Evolutionary conservation across 2,329 filamentous ascomycete species (phyloP).

Genomic region (Colletotrichum gigasporum): DNA sequence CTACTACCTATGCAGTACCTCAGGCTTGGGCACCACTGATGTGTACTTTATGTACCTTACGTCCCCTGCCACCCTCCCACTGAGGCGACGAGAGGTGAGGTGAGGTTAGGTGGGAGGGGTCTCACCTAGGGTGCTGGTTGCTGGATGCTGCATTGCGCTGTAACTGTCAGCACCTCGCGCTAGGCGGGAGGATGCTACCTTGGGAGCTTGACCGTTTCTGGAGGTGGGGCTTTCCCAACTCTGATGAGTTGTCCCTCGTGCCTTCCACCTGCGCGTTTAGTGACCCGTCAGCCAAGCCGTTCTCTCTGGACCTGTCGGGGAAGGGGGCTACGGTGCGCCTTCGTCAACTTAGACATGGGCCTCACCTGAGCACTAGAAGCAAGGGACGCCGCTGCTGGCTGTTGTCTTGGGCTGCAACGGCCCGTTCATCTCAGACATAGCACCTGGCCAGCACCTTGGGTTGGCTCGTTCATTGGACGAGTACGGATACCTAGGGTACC

Average conservation of each 20-base stretch:
- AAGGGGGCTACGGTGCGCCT: too few relatives aligned
- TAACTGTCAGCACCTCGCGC: not conserved
- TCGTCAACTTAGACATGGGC: too few relatives aligned
- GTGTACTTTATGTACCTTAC: too few relatives aligned
- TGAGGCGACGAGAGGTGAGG: not conserved
- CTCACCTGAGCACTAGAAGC: too few relatives aligned
- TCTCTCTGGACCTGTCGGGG: not conserved
- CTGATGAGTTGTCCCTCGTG: constrained; percentile 20
- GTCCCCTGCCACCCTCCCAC: not conserved
- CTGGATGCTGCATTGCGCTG: not conserved
- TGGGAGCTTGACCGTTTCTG: not conserved
- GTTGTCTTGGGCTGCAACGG: constrained; percentile 12
- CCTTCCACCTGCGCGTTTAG: constrained; percentile 7
- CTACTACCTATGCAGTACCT: too few relatives aligned
- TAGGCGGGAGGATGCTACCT: not conserved
- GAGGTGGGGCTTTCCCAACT: constrained; percentile 8
- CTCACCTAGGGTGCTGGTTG: too few relatives aligned
- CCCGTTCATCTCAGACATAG: not conserved
- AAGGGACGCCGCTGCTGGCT: too few relatives aligned
- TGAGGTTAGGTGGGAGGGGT: not conserved
- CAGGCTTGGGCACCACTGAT: not conserved
- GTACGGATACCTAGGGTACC: too few relatives aligned
- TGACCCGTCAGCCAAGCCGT: not conserved
- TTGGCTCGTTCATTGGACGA: too few relatives aligned
- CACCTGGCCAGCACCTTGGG: too few relatives aligned